Percentiles rank a stretch among this genome's conserved stretches.
Evolutionary conservation across 345 rosid genomes (phyloP).

Genomic region (Eucalyptus marginata): DNA sequence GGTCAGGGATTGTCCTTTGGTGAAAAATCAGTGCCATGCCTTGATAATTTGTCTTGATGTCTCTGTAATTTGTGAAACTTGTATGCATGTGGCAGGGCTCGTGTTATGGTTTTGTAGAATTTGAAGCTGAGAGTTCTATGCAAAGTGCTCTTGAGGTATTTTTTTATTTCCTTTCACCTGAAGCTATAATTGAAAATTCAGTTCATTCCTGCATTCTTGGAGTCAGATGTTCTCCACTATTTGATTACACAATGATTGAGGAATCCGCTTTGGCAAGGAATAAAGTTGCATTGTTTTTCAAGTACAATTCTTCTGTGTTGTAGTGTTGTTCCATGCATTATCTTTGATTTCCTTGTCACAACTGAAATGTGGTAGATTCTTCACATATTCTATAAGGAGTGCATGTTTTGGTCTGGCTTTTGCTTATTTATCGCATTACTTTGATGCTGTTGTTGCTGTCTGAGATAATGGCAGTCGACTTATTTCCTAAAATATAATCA

Average conservation of each 20-base stretch:
- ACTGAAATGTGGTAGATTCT: neutral
- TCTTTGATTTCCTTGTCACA: neutral
- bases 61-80: neutral
- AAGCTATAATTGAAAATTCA: neutral
- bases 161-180: neutral
- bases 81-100: slow-evolving; percentile 3
- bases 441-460: neutral
- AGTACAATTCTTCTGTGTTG: neutral
- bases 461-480: neutral
- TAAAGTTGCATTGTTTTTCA: neutral
- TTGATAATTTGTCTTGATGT: neutral
- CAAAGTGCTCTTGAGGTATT: slow-evolving; percentile 53
- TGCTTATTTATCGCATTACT: neutral
- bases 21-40: neutral
- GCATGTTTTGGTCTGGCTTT: neutral
- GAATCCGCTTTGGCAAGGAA: neutral
- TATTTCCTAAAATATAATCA: neutral
- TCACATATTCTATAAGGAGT: neutral
- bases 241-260: neutral
- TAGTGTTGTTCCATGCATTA: neutral
- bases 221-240: neutral
- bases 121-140: slow-evolving; percentile 52
- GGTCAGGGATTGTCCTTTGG: slow-evolving; percentile 11
- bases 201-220: neutral
- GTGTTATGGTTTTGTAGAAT: slow-evolving; percentile 84